Base-by-base conservation (phyloP, 1,284 basidiomycete species). In the Bjerkandera adusta region DNA sequence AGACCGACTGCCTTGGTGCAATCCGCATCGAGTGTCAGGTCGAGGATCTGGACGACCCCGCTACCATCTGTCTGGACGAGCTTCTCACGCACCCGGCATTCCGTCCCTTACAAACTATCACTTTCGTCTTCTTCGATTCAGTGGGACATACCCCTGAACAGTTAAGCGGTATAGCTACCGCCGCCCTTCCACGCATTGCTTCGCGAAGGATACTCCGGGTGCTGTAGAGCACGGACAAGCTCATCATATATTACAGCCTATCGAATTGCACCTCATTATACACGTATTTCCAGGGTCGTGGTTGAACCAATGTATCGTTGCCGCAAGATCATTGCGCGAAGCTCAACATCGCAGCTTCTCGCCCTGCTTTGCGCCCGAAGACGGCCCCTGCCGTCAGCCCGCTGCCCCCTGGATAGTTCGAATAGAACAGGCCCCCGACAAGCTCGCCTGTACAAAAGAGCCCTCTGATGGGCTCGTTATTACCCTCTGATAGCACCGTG, bases 331-430 rank as follows among this genome's bases (percentile, higher is more conserved):
- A 16, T 8, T 36, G 10, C 35, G 16, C 8, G 10, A 5, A 22
- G 39, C 24, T 15, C 12, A 56, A 32, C 37, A 55, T 60, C 11
- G 70, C 76, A 15, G 75, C 79, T 45, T 66, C 66, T 27, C 56
- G 52, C 5, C 83, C 83, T 20, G 82, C 82, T 51, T 74, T 77
- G 33, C 75, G 69, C 10, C 82, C 83, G 61, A 85, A 85, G 2
- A 85, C 82, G 0, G 81, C 79, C 0, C 81, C 82, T 4, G 77
- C 78, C 20, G 78, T 84, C 49, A 85, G 58, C 15, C 84, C 83
- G 56, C 80, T 83, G 11, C 83, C 83, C 15, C 82, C 81, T 0
- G 83, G 83, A 58, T 85, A 85, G 55, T 84, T 85, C 16, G 65
- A 61, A 51, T 77, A 78, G 57, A 79, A 85, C 43, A 85, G 53